Percentiles rank a stretch among this genome's conserved stretches.
Evolutionary conservation across 345 rosid species (phyloP).

Genomic region (Salix viminalis): DNA sequence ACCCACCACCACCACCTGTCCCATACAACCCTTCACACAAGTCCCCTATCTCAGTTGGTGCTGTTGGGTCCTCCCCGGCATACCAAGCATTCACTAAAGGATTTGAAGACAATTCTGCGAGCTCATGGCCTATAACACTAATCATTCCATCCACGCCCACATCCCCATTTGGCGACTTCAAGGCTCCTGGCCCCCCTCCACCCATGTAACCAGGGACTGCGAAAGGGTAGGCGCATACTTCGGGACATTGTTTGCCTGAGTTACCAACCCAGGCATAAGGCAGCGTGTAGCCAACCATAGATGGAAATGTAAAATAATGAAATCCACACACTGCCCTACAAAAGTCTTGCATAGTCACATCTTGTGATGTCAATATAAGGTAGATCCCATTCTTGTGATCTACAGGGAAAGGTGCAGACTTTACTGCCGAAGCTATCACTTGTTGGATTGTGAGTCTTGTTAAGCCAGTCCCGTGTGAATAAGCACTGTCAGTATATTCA

Average conservation of each 20-base stretch:
- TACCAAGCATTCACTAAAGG: constrained; percentile 96
- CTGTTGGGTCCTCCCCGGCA: constrained; percentile 95
- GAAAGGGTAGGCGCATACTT: constrained; percentile 89
- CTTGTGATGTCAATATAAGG: constrained; percentile 65
- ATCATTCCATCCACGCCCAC: constrained; percentile 91
- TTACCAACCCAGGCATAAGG: constrained; percentile 99
- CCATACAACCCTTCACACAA: constrained; percentile 89
- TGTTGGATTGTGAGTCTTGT: constrained; percentile 81
- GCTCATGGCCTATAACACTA: constrained; percentile 91
- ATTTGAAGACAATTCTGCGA: constrained; percentile 80
- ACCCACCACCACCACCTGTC: constrained; percentile 92
- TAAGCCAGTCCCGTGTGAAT: constrained; percentile 58
- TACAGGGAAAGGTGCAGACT: constrained; percentile 66
- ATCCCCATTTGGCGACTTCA: constrained; percentile 75
- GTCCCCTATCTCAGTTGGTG: constrained; percentile 89
- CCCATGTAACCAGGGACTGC: constrained; percentile 91
- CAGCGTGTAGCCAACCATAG: constrained; percentile 90
- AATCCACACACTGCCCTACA: constrained; percentile 96
- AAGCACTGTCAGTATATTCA: constrained; percentile 51
- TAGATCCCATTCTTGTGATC: constrained; percentile 87
- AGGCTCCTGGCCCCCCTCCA: constrained; percentile 53
- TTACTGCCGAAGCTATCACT: constrained; percentile 64
- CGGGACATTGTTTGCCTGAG: constrained; percentile 81
- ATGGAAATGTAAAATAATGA: constrained; percentile 95
- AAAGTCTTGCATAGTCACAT: constrained; percentile 79